Conservation (phyloP, 2,329 filamentous ascomycete species). For the Pezicula rhizophila region DNA sequence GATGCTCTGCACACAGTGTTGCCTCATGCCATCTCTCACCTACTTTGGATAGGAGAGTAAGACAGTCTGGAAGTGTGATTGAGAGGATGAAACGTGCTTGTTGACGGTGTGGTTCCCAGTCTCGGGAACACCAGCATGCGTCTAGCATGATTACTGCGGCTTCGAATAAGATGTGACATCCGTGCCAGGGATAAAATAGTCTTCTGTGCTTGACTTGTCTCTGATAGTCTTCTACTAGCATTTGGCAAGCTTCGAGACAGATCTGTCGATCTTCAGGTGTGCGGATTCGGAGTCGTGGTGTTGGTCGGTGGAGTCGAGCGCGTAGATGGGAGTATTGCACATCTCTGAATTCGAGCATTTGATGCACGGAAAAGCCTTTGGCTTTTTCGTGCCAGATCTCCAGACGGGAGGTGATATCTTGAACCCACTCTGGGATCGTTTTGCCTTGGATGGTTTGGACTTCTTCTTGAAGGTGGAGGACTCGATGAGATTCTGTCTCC, state of each 20-base stretch:
- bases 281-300: background rate
- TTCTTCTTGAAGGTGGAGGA: constrained; percentile 10
- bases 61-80: background rate
- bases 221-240: constrained; percentile 2
- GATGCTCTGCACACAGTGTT: background rate
- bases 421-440: constrained; percentile 5
- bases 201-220: background rate
- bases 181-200: constrained; percentile 4
- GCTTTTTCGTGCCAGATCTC: constrained; percentile 10
- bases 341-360: constrained; percentile 13
- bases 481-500: constrained; percentile 12
- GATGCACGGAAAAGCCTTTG: constrained; percentile 7
- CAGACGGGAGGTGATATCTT: constrained; percentile 7
- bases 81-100: background rate
- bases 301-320: background rate
- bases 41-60: background rate
- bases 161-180: constrained; percentile 1
- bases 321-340: constrained; percentile 5
- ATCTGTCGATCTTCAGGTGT: background rate
- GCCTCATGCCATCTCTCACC: background rate
- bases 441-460: background rate
- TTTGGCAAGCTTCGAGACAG: background rate
- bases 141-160: constrained; percentile 1
- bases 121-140: background rate
- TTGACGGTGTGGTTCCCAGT: background rate